Evolutionary conservation across 208 protist species (phyloP).

Genomic region (Angomonas desouzai): DNA sequence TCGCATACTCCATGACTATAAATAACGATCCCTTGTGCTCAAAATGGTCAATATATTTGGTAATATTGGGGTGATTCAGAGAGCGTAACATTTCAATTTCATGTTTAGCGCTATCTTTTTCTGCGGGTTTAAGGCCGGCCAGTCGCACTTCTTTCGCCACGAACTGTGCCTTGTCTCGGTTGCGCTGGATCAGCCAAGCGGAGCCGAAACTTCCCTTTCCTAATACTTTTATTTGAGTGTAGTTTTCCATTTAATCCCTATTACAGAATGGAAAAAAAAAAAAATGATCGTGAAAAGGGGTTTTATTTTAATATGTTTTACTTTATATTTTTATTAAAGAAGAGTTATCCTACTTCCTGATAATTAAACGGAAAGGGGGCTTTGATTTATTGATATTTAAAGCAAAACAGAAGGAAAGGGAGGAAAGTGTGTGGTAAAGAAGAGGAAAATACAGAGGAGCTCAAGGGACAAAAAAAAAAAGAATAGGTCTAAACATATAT

Average conservation of each 20-base stretch:
- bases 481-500: no score
- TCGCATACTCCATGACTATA: slow-evolving; percentile 93
- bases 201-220: slow-evolving; percentile 91
- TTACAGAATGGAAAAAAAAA: no score
- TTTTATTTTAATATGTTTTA: not conserved
- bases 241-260: slow-evolving; percentile 88
- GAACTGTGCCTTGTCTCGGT: slow-evolving; percentile 72
- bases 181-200: slow-evolving; percentile 85
- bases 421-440: not conserved
- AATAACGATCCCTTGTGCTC: slow-evolving; percentile 72
- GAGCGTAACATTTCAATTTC: slow-evolving; percentile 88
- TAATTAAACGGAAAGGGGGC: no score
- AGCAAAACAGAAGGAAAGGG: not conserved
- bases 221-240: slow-evolving; percentile 79
- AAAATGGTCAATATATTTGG: slow-evolving; percentile 86
- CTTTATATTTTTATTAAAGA: no score
- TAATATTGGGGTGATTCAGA: slow-evolving; percentile 90
- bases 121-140: slow-evolving; percentile 64
- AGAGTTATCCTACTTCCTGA: no score
- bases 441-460: slow-evolving; percentile 15
- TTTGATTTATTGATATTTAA: no score
- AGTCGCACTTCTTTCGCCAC: slow-evolving; percentile 89
- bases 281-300: not conserved
- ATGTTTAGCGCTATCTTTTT: slow-evolving; percentile 78
- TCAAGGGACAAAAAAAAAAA: slow-evolving; percentile 9